Base-by-base conservation (phyloP, 768 basidiomycete species). In the Psilocybe cyanescens region DNA sequence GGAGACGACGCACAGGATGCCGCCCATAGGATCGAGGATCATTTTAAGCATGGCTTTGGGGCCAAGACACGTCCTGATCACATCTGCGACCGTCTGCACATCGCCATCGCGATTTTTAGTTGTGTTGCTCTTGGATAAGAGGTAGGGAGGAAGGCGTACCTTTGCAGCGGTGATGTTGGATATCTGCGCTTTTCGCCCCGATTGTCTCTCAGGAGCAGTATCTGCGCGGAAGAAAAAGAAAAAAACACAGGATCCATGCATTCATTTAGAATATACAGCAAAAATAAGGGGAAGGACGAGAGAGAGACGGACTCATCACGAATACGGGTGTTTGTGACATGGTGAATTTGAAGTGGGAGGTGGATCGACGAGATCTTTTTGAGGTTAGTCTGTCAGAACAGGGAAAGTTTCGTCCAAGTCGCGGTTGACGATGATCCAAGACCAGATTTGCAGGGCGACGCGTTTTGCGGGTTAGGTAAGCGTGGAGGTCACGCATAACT, bases 1-100 rank as follows among this genome's bases (percentile, higher is more conserved):
- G 48, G 58, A 53, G 41, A 41, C 41, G 50, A 81, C 88, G 57
- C 60, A 97, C 97, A 98, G 71, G 68, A 99, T 99, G 57, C 97
- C 97, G 55, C 97, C 97, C 97, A 99, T 99, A 1, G 96, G 96
- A 79, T 99, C 97, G 47, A 98, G 78, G 68, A 99, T 97, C 97
- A 99, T 99, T 83, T 99, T 99, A 55, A 99, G 80, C 97, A 99
- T 99, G 45, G 97, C 89, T 71, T 97, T 97, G 0, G 97, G 97
- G 1, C 96, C 97, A 37, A 99, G 76, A 84, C 97, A 99, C 64
- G 97, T 99, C 63, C 97, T 78, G 68, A 99, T 98, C 4, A 99
- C 96, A 82, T 99, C 97, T 64, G 97, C 95, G 1, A 99, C 95
- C 8, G 95, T 97, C 95, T 96, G 24, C 2, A 60, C 58, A 12